A percentile compares a stretch with the other conserved stretches of the same genome.
Conservation (phyloP, 768 basidiomycete species). For the Pisolithus marmoratus region DNA sequence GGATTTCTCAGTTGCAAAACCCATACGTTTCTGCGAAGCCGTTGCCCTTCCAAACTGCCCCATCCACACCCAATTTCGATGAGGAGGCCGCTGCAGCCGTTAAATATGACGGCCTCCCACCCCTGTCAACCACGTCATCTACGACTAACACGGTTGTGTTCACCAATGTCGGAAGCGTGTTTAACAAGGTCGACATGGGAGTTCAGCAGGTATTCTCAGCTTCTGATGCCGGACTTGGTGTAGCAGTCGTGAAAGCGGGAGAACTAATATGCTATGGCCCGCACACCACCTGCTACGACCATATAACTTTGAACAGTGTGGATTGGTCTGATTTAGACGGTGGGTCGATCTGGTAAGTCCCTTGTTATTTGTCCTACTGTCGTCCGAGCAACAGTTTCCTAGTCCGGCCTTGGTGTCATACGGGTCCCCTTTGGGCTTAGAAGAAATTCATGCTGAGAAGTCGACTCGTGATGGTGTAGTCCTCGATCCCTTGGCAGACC, state of each 20-base stretch:
- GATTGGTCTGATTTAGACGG: too few relatives aligned
- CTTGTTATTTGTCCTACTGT: too few relatives aligned
- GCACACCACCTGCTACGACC: constrained; percentile 2
- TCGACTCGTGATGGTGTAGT: constrained; percentile 55
- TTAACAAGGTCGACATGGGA: too few relatives aligned
- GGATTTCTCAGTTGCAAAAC: constrained; percentile 59
- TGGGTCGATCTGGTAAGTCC: too few relatives aligned
- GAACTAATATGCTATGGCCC: constrained; percentile 47
- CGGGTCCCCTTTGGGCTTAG: constrained; percentile 42
- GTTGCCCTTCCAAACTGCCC: constrained; percentile 41
- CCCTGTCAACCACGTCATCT: constrained; percentile 38
- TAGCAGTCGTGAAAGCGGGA: constrained; percentile 51
- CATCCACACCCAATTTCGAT: constrained; percentile 58
- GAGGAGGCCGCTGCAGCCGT: constrained; percentile 54
- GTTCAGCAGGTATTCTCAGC: constrained; percentile 6
- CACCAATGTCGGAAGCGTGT: too few relatives aligned
- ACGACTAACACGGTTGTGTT: too few relatives aligned
- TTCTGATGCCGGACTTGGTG: constrained; percentile 16
- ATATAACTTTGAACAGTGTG: too few relatives aligned
- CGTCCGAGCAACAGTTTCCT: too few relatives aligned
- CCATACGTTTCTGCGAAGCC: constrained; percentile 53
- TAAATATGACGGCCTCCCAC: constrained; percentile 66
- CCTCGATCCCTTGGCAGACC: constrained; percentile 35
- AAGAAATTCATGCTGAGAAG: constrained; percentile 49
- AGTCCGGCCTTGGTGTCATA: constrained; percentile 41